Conservation (phyloP, 305 asterid species). For the Solanum hybrid region DNA sequence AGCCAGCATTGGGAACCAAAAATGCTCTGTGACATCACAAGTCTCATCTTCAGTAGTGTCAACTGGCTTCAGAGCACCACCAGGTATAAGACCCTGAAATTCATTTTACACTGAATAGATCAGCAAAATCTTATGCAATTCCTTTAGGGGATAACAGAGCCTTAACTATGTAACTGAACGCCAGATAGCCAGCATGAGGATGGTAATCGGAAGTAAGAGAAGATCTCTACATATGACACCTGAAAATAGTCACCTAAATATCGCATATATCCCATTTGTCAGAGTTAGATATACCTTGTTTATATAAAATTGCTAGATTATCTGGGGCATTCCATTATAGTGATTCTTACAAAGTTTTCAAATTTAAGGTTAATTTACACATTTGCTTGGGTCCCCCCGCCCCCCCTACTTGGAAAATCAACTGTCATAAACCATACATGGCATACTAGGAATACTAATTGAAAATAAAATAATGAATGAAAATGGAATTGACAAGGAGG, state of each 20-base stretch:
- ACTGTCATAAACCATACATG: neutral
- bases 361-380: neutral
- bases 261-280: neutral
- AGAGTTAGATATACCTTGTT: neutral
- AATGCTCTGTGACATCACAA: constrained; percentile 91
- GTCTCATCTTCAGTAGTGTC: constrained; percentile 52
- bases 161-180: neutral
- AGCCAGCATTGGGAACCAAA: constrained; percentile 99
- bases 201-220: neutral
- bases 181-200: neutral
- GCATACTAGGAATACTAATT: neutral
- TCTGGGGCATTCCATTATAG: neutral
- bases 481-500: neutral
- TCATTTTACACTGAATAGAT: neutral
- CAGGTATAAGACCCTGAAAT: constrained; percentile 91
- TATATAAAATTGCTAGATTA: neutral
- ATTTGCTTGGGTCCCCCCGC: neutral
- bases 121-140: neutral
- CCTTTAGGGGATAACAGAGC: neutral
- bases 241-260: neutral
- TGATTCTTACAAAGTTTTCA: neutral
- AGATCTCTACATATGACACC: neutral
- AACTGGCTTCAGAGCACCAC: constrained; percentile 91
- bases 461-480: neutral
- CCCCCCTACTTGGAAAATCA: neutral